Evolutionary conservation across 2,329 filamentous ascomycete genomes (phyloP).

Genomic region (Trichoderma cornu-damae): DNA sequence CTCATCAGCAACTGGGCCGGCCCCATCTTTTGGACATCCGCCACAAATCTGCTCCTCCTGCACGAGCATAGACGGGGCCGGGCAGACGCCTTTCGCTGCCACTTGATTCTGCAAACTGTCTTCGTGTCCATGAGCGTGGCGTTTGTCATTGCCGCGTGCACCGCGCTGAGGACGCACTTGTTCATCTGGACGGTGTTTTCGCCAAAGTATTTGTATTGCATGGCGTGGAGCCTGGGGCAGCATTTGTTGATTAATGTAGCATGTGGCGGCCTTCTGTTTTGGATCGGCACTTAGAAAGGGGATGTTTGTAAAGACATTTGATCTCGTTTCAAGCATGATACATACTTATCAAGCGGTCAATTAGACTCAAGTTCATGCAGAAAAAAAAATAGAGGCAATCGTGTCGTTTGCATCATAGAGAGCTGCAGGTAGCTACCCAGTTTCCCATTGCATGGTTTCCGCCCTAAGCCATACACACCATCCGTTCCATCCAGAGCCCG

Average conservation of each 20-base stretch:
- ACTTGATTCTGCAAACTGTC: constrained; percentile 62
- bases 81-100: constrained; percentile 38
- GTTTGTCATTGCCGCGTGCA: constrained; percentile 85
- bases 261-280: constrained; percentile 54
- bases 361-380: background rate
- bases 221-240: constrained; percentile 80
- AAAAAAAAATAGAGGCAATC: background rate
- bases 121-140: constrained; percentile 62
- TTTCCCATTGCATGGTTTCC: background rate
- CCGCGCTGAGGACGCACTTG: constrained; percentile 74
- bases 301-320: constrained; percentile 18
- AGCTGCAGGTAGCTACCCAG: background rate
- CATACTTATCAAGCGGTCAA: background rate
- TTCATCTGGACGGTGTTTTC: constrained; percentile 99
- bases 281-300: constrained; percentile 36
- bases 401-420: constrained; percentile 7
- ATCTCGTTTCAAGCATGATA: background rate
- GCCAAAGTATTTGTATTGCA: constrained; percentile 88
- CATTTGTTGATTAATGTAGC: constrained; percentile 70
- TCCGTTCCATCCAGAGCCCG: background rate
- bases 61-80: constrained; percentile 28
- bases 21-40: constrained; percentile 78
- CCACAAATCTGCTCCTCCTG: constrained; percentile 56
- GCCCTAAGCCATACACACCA: background rate
- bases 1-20: constrained; percentile 91